Percentiles rank a stretch among this genome's conserved stretches.
phyloP scores from a whole-genome alignment of 257 asterid species.

The Gardenia jasminoides region DNA sequence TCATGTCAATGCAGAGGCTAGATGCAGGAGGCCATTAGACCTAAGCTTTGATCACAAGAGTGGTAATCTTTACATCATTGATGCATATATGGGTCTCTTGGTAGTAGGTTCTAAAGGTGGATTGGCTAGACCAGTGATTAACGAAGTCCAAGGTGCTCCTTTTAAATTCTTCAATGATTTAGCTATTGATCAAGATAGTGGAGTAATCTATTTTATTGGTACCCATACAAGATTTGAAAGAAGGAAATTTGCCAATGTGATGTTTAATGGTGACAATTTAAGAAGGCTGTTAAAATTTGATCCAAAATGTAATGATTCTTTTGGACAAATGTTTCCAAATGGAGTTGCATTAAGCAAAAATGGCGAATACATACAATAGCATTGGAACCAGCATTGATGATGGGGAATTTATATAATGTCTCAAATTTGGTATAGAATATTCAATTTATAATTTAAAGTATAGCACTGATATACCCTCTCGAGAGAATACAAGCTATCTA shows the following conservation, averaged over 20 bases:
- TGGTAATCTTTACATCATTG: constrained; percentile 62
- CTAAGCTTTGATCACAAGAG: constrained; percentile 40
- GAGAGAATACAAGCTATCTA: too few species aligned
- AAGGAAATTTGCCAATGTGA: constrained; percentile 15
- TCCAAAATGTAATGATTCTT: constrained; percentile 35
- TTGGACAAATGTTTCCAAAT: constrained; percentile 58
- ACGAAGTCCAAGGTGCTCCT: constrained; percentile 34
- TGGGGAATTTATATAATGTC: too few species aligned
- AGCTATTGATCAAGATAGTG: constrained; percentile 48
- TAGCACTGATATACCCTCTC: too few species aligned
- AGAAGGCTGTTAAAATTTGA: constrained; percentile 69
- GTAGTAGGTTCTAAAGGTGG: constrained; percentile 68
- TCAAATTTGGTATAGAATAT: too few species aligned
- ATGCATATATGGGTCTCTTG: constrained; percentile 74
- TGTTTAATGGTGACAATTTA: neutral
- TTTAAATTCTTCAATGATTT: constrained; percentile 59
- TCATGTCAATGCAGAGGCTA: constrained; percentile 41
- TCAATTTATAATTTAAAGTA: too few species aligned
- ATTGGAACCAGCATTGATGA: too few species aligned
- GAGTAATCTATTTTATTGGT: constrained; percentile 60
- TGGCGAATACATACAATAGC: too few species aligned
- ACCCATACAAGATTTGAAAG: constrained; percentile 57
- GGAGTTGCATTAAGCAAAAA: constrained; percentile 65
- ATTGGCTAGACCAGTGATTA: constrained; percentile 38
- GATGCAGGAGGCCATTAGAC: constrained; percentile 84